These are phyloP conservation scores for Euphrasia confusa DNA, from an alignment of 257 asterid genomes.

Conservation along the genomic window DNA sequence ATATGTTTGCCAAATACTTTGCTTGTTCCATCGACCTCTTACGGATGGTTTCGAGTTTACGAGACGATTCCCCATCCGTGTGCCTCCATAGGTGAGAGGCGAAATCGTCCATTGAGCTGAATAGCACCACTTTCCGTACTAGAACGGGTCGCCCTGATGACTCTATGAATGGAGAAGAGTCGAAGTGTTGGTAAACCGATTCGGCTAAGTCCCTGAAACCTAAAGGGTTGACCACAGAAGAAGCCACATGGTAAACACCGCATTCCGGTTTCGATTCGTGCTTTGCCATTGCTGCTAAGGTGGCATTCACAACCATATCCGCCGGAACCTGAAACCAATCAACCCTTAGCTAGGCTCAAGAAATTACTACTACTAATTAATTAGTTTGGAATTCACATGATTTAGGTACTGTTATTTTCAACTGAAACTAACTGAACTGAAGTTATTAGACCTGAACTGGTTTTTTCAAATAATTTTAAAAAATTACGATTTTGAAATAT, in stretches of 20 bases:
- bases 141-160: constrained; percentile 57
- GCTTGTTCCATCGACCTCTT: constrained; percentile 87
- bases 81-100: constrained; percentile 75
- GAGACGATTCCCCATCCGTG: constrained; percentile 52
- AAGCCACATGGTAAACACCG: constrained; percentile 57
- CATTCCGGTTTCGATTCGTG: constrained; percentile 55
- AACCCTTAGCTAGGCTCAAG: too few relatives aligned
- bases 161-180: constrained; percentile 56
- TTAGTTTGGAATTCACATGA: too few relatives aligned
- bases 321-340: constrained; percentile 34
- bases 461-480: too few relatives aligned
- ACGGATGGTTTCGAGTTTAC: constrained; percentile 54
- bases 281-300: constrained; percentile 94
- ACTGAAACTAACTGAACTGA: too few relatives aligned
- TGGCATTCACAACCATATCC: constrained; percentile 97
- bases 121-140: constrained; percentile 70
- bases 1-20: constrained; percentile 70
- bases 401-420: too few relatives aligned
- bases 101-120: constrained; percentile 88
- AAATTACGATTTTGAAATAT: too few relatives aligned
- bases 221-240: constrained; percentile 83
- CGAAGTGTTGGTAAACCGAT: constrained; percentile 66
- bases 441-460: too few relatives aligned
- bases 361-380: too few relatives aligned
- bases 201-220: constrained; percentile 61